Percentiles rank a stretch among this genome's conserved stretches.
These are phyloP conservation scores for Bacidia gigantensis DNA, from an alignment of 495 filamentous ascomycete species.

Conservation along the genomic window DNA sequence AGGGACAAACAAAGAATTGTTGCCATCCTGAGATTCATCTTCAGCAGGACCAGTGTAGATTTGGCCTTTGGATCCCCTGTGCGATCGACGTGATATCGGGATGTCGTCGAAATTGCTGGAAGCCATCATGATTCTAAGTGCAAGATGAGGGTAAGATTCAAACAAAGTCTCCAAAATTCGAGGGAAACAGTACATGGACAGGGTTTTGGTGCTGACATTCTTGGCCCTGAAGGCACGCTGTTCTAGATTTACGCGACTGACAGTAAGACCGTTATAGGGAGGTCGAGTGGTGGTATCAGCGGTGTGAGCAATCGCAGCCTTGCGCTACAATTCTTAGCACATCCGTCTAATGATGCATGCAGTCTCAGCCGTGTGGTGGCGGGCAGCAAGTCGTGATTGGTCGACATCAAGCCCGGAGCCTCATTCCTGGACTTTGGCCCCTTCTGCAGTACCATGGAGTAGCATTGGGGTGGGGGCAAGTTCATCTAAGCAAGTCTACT, in stretches of 20 bases:
- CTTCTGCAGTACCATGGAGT: too few species aligned
- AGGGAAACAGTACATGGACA: too few species aligned
- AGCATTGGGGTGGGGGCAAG: too few species aligned
- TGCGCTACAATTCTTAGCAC: neutral
- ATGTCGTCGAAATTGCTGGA: slow-evolving; percentile 4
- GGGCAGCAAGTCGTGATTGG: neutral
- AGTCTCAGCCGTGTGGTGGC: neutral
- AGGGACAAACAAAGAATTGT: neutral
- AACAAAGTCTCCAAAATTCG: too few species aligned
- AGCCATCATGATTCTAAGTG: neutral
- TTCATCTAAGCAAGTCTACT: neutral
- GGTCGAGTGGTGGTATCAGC: neutral
- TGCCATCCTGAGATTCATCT: neutral
- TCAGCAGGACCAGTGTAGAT: neutral
- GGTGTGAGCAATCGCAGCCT: neutral
- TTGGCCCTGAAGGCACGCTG: too few species aligned
- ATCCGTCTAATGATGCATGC: neutral
- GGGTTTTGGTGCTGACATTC: too few species aligned
- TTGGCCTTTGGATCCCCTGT: slow-evolving; percentile 1
- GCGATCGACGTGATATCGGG: neutral
- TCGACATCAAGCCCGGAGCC: neutral
- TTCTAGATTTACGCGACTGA: too few species aligned
- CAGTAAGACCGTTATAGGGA: neutral
- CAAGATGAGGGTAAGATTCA: neutral
- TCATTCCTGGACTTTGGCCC: neutral